Base-by-base conservation (phyloP, 2,329 filamentous ascomycete species). In the Colletotrichum sp. region DNA sequence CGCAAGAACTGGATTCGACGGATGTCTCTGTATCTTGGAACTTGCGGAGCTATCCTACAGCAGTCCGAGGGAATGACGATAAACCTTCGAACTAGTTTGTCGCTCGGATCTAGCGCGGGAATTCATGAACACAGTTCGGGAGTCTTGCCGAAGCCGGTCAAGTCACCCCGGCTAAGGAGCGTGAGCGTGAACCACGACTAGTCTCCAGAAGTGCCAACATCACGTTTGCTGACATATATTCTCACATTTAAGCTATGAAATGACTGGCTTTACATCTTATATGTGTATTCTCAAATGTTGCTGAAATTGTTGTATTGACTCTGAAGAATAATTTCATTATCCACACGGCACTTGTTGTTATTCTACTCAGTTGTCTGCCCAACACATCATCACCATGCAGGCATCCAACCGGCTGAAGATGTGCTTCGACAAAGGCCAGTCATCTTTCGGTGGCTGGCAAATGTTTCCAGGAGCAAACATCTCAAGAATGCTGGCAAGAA, bases 271-370 rank as follows among this genome's bases (percentile, higher is more conserved):
- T 5, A 8, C 36, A 39, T 18, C 15, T 18, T 18, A 39, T 18
- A 0, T 36, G 0, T 8, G 8, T 0, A 39, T 8, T 39, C 36
- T 39, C 15, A 39, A 39, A 39, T 39, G 36, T 8, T 8, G 36
- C 36, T 8, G 2, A 6, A 44, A n/a, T 44, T 9, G 0, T n/a
- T 44, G 8, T 2, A 5, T 4, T 10, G 39, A n/a, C 5, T 18
- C 18, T n/a, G 2, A 1, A 5, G 18, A 44, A 44, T n/a, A 0
- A 0, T 18, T 6, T 44, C 8, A 3, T 39, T 16, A 34, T 3
- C 1, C 4, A n/a, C 8, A 10, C 8, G 39, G 18, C 16, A 18
- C 39, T 5, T n/a, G 0, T n/a, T 44, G 18, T 4, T n/a, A n/a
- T 26, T 5, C 52, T 24, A 26, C 52, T 57, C 21, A 21, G 3